These are phyloP conservation scores for Hypoxylon subgilvum DNA, from an alignment of 495 filamentous ascomycete genomes.

Conservation along the genomic window DNA sequence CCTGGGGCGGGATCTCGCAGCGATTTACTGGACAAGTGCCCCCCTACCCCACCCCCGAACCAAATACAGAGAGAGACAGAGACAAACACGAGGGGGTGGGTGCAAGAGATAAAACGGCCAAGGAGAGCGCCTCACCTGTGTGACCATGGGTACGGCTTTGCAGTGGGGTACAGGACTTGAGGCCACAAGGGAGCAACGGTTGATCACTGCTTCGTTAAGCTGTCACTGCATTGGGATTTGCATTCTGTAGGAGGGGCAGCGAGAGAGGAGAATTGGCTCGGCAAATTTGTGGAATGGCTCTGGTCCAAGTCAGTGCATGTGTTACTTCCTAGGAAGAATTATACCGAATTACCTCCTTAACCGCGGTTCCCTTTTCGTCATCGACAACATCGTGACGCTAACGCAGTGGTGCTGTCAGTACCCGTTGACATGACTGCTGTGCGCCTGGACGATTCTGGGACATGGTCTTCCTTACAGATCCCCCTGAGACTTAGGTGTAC, in stretches of 20 bases:
- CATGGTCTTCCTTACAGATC: background rate
- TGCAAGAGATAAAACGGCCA: constrained; percentile 5
- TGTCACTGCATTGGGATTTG: constrained; percentile 7
- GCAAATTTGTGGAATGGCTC: constrained; percentile 17
- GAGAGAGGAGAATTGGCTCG: constrained; percentile 17
- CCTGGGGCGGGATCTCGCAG: constrained; percentile 21
- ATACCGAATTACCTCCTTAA: background rate
- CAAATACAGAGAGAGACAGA: constrained; percentile 30
- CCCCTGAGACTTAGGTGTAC: background rate
- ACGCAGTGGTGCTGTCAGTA: constrained; percentile 5
- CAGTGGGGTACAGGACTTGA: constrained; percentile 17
- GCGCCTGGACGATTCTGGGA: background rate
- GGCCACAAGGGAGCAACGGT: constrained; percentile 9
- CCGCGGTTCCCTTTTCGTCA: background rate
- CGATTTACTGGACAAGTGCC: constrained; percentile 6
- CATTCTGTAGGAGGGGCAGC: background rate
- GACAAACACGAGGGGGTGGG: constrained; percentile 5
- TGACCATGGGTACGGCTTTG: background rate
- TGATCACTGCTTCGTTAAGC: constrained; percentile 28
- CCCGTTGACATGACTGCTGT: background rate
- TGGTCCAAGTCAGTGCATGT: constrained; percentile 1
- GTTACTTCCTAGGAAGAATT: background rate
- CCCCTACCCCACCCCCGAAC: too few species aligned
- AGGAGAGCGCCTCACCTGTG: constrained; percentile 20
- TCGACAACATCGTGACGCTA: background rate